phyloP scores from a whole-genome alignment of 2,329 filamentous ascomycete genomes.

The Fusarium pseudoanthophilum region DNA sequence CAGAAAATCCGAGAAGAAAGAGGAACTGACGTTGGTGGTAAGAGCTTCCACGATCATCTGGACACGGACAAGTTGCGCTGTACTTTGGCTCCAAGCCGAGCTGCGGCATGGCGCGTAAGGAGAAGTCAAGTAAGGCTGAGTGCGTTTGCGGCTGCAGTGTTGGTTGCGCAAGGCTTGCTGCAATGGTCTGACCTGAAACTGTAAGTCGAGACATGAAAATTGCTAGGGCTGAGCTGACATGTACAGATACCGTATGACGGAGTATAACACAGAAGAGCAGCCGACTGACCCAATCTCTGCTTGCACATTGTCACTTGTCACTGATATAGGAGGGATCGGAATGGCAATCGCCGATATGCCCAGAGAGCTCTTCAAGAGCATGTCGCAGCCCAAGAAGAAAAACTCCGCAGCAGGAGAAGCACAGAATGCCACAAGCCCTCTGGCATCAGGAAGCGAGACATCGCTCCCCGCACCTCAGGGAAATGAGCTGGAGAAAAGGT shows the following conservation, averaged over 20 bases:
- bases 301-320: constrained; percentile 80
- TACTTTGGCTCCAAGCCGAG: constrained; percentile 71
- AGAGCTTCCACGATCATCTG: constrained; percentile 77
- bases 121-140: constrained; percentile 75
- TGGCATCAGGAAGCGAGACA: constrained; percentile 12
- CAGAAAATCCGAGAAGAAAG: constrained; percentile 73
- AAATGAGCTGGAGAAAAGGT: constrained; percentile 15
- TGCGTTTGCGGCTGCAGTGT: constrained; percentile 75
- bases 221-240: constrained; percentile 9
- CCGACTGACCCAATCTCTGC: constrained; percentile 84
- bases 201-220: constrained; percentile 55
- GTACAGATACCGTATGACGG: constrained; percentile 61
- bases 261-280: constrained; percentile 82
- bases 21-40: constrained; percentile 70
- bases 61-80: constrained; percentile 75
- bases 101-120: constrained; percentile 80
- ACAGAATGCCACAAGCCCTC: constrained; percentile 4
- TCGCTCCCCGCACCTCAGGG: constrained; percentile 1
- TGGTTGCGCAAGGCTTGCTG: constrained; percentile 72
- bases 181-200: constrained; percentile 78
- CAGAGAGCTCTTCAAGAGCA: constrained; percentile 63
- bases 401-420: neutral
- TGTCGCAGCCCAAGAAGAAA: constrained; percentile 38
- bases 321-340: constrained; percentile 82
- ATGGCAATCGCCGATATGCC: constrained; percentile 84